Evolutionary conservation across 306 rosid genomes (phyloP), one percentile per base, ranked within the genome.

Genomic region (Vigna reflexopilosa): DNA sequence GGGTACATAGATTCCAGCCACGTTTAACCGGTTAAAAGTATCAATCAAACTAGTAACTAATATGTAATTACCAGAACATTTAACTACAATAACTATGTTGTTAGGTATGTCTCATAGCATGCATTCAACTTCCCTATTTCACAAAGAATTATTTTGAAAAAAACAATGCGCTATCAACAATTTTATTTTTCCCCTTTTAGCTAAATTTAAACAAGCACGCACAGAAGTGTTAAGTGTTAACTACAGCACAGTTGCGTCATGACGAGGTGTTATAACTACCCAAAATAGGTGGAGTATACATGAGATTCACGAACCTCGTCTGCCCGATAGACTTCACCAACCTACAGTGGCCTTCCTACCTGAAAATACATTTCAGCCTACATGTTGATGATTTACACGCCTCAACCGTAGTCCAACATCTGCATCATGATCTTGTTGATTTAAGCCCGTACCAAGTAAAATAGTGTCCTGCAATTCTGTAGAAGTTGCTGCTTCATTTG

Each of bases 351-450:
- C 78, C 38, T 36, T 58, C 68, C 78, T 76, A 73, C 81, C 54
- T 36, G 71, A 59, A 55, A 55, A 51, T 22, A 42, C 7, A 38
- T 40, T 52, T 86, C 86, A 83, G 47, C 12, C 83, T 1, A 57
- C 89, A 28, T 83, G 83, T 75, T 52, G 89, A 77, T 83, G 89
- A 79, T 83, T 82, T 72, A 73, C 80, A 49, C 26, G 96, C 85
- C 99, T 87, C 72, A 79, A 81, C 72, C 91, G 89, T 45, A 91
- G 83, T 62, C 98, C 97, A 62, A 85, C 75, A 72, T 91, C 93
- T n/a, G 68, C 95, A 54, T 85, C 98, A 4, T n/a, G 87, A 54
- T 85, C 92, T 10, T 77, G 84, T 59, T 57, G 90, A 50, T 83
- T 81, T 63, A 86, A 54, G 75, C 51, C 81, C 73, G 76, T 16